These are phyloP conservation scores for Rhytidhysteron rufulum DNA, from an alignment of 2,329 filamentous ascomycete genomes.

Conservation along the genomic window DNA sequence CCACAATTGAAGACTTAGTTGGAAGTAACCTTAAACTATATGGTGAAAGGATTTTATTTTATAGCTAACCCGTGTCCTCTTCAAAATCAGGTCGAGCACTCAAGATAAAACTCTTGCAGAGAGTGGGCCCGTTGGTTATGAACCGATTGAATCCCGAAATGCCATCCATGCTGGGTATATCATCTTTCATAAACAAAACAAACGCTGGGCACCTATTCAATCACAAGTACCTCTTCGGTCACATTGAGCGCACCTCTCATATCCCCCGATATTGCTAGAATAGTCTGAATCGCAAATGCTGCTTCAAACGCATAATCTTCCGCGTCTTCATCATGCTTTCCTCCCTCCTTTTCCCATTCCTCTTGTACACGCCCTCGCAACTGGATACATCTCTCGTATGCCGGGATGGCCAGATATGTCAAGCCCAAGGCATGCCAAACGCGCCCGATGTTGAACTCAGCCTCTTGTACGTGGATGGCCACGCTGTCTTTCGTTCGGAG, in stretches of 20 bases:
- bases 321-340: constrained; percentile 30
- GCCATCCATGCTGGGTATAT: background rate
- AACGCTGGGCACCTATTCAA: constrained; percentile 22
- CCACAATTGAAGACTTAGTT: too few relatives aligned
- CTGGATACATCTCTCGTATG: constrained; percentile 61
- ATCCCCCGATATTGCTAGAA: constrained; percentile 65
- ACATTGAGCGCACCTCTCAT: constrained; percentile 56
- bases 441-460: constrained; percentile 75
- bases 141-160: background rate
- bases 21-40: too few relatives aligned
- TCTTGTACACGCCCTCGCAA: constrained; percentile 46
- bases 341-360: constrained; percentile 9
- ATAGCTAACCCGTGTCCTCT: too few relatives aligned
- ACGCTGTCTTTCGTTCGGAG: constrained; percentile 46
- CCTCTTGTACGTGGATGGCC: constrained; percentile 61
- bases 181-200: background rate
- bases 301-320: constrained; percentile 67
- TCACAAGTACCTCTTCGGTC: constrained; percentile 54
- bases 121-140: too few relatives aligned
- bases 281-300: constrained; percentile 68
- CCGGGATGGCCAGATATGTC: constrained; percentile 66
- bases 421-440: constrained; percentile 74
- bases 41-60: too few relatives aligned
- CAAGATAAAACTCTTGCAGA: too few relatives aligned
- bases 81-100: too few relatives aligned